Evolutionary conservation across 2,329 filamentous ascomycete genomes (phyloP), one percentile per base, ranked within the genome.

Genomic region (Exophiala sp.): DNA sequence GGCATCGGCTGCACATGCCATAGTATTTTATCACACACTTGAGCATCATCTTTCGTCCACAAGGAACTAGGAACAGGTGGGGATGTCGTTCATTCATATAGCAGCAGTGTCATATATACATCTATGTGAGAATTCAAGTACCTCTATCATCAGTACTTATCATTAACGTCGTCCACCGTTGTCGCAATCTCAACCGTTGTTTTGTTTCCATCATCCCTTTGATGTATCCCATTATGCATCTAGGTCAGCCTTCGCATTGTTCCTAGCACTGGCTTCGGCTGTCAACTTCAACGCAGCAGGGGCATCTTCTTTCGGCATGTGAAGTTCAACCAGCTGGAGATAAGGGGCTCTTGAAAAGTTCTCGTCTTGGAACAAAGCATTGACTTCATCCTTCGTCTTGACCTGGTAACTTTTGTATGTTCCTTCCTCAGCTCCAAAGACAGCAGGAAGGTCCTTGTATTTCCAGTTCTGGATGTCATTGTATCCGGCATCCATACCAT

Each of bases 261-360:
- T 80, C 69, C 71, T 81, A 4, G 85, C 86, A 39, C 82, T 82
- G 3, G 83, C 81, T 65, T 85, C 77, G 0, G 86, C 84, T 9
- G 50, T 53, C 29, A 53, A 22, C 48, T 63, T 53, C 51, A 69
- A 51, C 18, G 62, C 57, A 5, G 60, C 60, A 18, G 67, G 62
- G 8, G 64, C 63, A 63, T 71, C 69, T 24, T 68, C 59, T 34
- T 58, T 58, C 1, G 62, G 67, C 66, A 73, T 67, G 21, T 67
- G 63, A 1, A 73, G 63, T 60, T 73, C 71, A 6, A 72, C 63
- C 56, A 74, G 63, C 34, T 69, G 62, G 21, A 73, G 51, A 0
- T 68, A 69, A 35, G 63, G 64, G 3, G 66, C 69, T 43, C 65
- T 64, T n/a, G 60, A 57, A 41, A 75, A 64, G 2, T 62, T 62